Evolutionary conservation across 371 early-diverging fungal species (phyloP), one percentile per base, ranked within the genome.

Genomic region (Dichotomocladium elegans): DNA sequence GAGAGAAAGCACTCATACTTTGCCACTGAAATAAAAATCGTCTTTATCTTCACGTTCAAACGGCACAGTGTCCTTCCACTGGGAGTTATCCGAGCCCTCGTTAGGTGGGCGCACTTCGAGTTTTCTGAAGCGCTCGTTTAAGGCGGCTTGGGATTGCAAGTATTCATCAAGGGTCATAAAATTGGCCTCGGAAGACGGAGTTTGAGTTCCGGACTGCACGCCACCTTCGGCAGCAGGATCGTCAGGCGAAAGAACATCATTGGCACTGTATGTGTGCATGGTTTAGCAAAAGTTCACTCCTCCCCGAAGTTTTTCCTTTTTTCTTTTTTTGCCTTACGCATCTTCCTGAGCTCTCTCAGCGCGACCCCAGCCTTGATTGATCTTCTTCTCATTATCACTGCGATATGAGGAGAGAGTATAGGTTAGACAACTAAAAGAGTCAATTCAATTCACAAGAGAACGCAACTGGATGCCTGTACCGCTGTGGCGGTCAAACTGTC

Each of bases 121-220:
- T 10, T 51, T 57, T 29, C 57, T 51, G 53, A 61, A 53, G 3
- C 47, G 52, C 14, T 58, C 51, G n/a, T 68, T 58, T 30, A 66
- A 28, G 24, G 35, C 53, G 25, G 70, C 55, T 35, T 77, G 82
- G 63, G 78, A 72, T 14, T 78, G 68, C 24, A 81, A 64, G 77
- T 85, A 94, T 41, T 94, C 83, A 17, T 89, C 90, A 58, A 89
- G 75, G 48, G 94, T 87, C 77, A 86, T 88, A 68, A 73, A 76
- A 47, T 76, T 67, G 5, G 79, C 86, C 64, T 88, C 90, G 7
- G 37, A 4, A 31, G 79, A 74, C 47, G 87, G 87, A 33, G 59
- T 73, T 65, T 58, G 41, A 37, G 46, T 59, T 42, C 59, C 61
- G 47, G 60, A 37, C 51, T 55, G 43, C 48, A 51, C 74, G 21